Conservation (phyloP, 2,329 filamentous ascomycete genomes). For the Triangularia verruculosa region DNA sequence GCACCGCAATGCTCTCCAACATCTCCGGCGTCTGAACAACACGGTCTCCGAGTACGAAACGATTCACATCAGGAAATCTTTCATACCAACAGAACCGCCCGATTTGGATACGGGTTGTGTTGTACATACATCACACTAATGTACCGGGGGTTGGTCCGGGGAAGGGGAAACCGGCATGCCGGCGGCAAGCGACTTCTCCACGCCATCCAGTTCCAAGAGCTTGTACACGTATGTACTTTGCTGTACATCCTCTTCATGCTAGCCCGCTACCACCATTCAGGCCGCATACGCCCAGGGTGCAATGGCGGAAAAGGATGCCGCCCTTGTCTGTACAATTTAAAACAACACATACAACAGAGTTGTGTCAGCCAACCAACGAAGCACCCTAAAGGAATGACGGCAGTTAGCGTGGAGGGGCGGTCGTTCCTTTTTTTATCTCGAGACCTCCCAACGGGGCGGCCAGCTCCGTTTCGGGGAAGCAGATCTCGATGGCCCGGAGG, state of each 20-base stretch:
- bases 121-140: background rate
- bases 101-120: background rate
- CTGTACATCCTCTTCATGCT: background rate
- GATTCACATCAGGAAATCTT: background rate
- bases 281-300: background rate
- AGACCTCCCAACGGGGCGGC: background rate
- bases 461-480: background rate
- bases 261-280: background rate
- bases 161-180: background rate
- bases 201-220: background rate
- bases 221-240: background rate
- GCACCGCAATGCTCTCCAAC: background rate
- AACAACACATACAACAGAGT: background rate
- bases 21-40: background rate
- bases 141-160: background rate
- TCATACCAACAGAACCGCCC: background rate
- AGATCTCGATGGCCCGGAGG: background rate
- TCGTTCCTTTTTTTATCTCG: background rate
- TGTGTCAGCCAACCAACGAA: background rate
- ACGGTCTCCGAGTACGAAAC: background rate
- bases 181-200: background rate
- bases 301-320: background rate
- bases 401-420: background rate
- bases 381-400: background rate
- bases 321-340: background rate